phyloP scores from a whole-genome alignment of 2,329 filamentous ascomycete species.

The Talaromyces rugulosus region DNA sequence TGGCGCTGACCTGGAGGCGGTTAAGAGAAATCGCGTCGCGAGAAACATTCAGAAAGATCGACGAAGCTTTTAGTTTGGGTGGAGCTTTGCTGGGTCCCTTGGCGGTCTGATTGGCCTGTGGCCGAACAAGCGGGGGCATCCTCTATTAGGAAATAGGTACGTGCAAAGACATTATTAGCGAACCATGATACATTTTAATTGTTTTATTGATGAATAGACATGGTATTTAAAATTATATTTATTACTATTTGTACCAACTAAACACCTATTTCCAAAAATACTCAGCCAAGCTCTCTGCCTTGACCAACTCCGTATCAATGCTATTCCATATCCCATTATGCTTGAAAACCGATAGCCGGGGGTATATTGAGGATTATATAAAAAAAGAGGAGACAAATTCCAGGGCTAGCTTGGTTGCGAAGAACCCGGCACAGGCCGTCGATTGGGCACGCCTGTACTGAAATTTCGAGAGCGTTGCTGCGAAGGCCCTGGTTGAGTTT shows the following conservation, averaged over 20 bases:
- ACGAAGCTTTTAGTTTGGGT: not conserved
- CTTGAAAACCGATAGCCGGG: not conserved
- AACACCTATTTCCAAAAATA: not conserved
- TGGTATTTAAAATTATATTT: not conserved
- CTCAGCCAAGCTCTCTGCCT: not conserved
- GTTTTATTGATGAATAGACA: not conserved
- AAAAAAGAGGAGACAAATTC: not conserved
- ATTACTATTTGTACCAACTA: not conserved
- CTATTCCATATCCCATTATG: not conserved
- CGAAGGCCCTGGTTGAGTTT: conserved; percentile 19
- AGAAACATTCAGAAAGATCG: not conserved
- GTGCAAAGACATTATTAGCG: not conserved
- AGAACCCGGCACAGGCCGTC: conserved; percentile 33
- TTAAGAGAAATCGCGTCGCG: not conserved
- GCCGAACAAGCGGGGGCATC: not conserved
- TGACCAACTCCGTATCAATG: conserved; percentile 6
- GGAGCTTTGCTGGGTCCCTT: not conserved
- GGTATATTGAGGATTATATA: conserved; percentile 1
- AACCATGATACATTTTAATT: not conserved
- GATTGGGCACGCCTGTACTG: conserved; percentile 34
- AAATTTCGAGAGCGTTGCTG: conserved; percentile 24
- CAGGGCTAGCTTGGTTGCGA: not conserved
- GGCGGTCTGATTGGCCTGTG: not conserved
- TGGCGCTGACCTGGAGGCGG: not conserved
- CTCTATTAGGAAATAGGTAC: not conserved